Conservation (phyloP, 106 monocot genomes). For the Xerophyta viscosa region DNA sequence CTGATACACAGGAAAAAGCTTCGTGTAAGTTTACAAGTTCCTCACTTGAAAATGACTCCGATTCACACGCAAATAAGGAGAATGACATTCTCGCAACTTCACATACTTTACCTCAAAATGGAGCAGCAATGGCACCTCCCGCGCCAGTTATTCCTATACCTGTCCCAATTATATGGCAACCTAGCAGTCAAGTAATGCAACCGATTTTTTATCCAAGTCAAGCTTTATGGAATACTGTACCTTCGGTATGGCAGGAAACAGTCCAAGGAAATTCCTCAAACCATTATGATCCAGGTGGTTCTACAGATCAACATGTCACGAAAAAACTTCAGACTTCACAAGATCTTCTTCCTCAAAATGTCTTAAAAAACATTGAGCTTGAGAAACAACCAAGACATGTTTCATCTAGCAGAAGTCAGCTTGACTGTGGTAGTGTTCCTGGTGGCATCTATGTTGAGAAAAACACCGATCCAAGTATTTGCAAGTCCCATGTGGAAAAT, state of each 20-base stretch:
- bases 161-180: constrained; percentile 11
- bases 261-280: not conserved
- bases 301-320: too few species aligned
- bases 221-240: constrained; percentile 6
- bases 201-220: constrained; percentile 20
- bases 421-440: constrained; percentile 8
- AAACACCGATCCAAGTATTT: not conserved
- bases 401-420: constrained; percentile 12
- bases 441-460: not conserved
- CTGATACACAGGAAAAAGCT: not conserved
- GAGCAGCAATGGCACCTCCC: constrained; percentile 20
- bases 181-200: constrained; percentile 8
- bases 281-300: constrained; percentile 6
- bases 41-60: not conserved
- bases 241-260: constrained; percentile 15
- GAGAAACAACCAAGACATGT: constrained; percentile 11
- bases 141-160: constrained; percentile 29
- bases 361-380: not conserved
- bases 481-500: not conserved
- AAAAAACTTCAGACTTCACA: not conserved
- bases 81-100: not conserved
- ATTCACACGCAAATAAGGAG: constrained; percentile 7
- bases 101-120: constrained; percentile 6
- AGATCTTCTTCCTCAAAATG: constrained; percentile 1
- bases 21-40: not conserved